Evolutionary conservation across 139 green algal species (phyloP).

Genomic region (Chlamydomonas applanata): DNA sequence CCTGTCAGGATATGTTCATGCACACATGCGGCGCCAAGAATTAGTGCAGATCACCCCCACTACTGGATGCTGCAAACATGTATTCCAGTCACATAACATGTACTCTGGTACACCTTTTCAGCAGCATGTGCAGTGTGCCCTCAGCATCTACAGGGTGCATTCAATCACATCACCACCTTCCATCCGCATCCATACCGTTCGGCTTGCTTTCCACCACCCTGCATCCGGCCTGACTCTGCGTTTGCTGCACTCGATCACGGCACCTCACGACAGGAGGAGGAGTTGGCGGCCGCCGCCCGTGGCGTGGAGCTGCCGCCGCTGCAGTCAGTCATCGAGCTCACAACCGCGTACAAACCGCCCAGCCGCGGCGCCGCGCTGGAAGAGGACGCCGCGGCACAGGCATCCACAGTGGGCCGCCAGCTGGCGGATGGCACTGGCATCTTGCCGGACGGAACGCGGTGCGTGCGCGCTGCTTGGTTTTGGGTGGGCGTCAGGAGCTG

Average conservation of each 20-base stretch:
- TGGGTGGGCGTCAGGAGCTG: neutral
- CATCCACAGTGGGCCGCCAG: constrained; percentile 15
- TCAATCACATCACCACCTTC: no score
- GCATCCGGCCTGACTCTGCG: no score
- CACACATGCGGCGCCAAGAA: no score
- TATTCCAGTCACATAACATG: no score
- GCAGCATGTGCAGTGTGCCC: no score
- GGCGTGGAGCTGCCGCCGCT: constrained; percentile 54
- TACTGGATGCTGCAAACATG: no score
- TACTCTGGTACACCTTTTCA: no score
- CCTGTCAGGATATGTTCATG: no score
- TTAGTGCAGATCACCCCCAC: no score
- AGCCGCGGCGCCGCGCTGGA: constrained; percentile 14
- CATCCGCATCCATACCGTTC: no score
- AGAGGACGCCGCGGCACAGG: constrained; percentile 5
- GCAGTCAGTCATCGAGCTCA: constrained; percentile 67
- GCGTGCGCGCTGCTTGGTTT: constrained; percentile 6
- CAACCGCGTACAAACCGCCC: constrained; percentile 50
- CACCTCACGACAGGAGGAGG: constrained; percentile 29
- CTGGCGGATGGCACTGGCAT: constrained; percentile 57
- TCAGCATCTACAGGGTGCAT: no score
- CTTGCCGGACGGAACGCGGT: constrained; percentile 65
- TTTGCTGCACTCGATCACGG: constrained; percentile 6
- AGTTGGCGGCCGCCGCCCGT: constrained; percentile 28
- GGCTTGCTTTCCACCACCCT: no score